Evolutionary conservation across 2,329 filamentous ascomycete genomes (phyloP).

Genomic region (Bipolaris gigantea): DNA sequence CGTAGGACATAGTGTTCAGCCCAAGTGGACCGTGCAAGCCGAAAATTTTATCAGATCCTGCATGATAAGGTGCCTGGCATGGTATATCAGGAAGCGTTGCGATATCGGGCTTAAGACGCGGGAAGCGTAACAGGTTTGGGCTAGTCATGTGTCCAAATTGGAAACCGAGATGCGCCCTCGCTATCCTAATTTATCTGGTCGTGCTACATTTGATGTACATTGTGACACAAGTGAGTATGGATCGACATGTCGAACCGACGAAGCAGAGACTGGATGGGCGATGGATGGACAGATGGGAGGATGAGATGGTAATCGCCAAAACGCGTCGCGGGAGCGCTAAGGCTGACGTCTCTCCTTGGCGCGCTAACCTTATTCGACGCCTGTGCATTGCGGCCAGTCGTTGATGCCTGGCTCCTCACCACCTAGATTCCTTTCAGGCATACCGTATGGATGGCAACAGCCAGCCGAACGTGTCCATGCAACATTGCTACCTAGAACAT

Average conservation of each 20-base stretch:
- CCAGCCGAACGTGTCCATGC: not conserved
- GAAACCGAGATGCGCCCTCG: too few species aligned
- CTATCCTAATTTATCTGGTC: too few species aligned
- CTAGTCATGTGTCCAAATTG: not conserved
- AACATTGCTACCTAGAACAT: not conserved
- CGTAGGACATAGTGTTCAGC: not conserved
- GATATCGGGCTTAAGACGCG: not conserved
- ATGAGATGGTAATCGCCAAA: not conserved
- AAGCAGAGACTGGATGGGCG: not conserved
- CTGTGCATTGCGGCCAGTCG: not conserved
- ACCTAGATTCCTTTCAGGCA: not conserved
- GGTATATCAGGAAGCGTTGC: not conserved
- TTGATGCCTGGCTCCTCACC: not conserved
- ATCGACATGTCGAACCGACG: too few species aligned
- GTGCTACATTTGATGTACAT: too few species aligned
- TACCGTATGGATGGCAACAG: not conserved
- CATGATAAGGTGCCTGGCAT: not conserved
- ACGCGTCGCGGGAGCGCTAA: not conserved
- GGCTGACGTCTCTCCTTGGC: not conserved
- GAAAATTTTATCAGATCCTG: conserved; percentile 9
- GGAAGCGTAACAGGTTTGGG: not conserved
- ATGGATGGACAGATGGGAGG: not conserved
- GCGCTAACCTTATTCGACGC: not conserved
- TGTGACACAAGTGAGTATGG: too few species aligned
- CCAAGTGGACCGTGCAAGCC: not conserved